Base-by-base conservation (phyloP, 176 grass and related monocot genomes). In the Lolium perenne region DNA sequence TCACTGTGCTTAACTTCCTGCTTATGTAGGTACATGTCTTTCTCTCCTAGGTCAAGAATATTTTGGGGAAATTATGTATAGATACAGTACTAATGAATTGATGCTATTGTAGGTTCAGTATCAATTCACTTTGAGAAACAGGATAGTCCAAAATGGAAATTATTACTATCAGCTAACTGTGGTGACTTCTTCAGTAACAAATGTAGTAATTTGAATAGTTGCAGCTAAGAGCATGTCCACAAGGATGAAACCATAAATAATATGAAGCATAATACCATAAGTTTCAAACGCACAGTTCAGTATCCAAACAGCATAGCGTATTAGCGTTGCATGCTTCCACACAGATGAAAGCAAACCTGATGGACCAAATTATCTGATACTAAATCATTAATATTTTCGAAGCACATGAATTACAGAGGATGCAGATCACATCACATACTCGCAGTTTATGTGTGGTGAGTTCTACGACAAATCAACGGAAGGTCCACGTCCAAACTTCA, bases 161-260 rank as follows among this genome's bases (percentile, higher is more conserved):
- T 47, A 13, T 6, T 64, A 61, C 20, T 41, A 43, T 70, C 2
- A 43, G 16, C 66, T 22, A 22, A 26, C 22, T 12, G 7, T 26
- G 12, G 60, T 63, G n/a, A 63, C 22, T 63, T 66, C 26, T 35
- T 66, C 26, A 66, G 14, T 66, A 35, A 66, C 6, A 8, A 38
- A 10, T 55, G 74, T 76, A 17, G 74, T 76, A 17, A 76, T 55
- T 76, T 53, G 25, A 56, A 46, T n/a, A 46, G 45, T 46, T 22
- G 69, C 18, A 46, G 69, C 69, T 46, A 46, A 71, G 20, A 46
- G 21, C 8, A 43, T 11, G 38, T 43, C 40, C 18, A 71, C 68
- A 46, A 46, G 32, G 40, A 18, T 41, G 20, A 71, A 71, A 46
- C 69, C 40, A 35, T 45, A 71, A 71, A 71, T 21, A 46, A 71